A percentile compares a stretch with the other conserved stretches of the same genome.
Conservation (phyloP, 305 asterid genomes). For the Fraxinus paxiana region DNA sequence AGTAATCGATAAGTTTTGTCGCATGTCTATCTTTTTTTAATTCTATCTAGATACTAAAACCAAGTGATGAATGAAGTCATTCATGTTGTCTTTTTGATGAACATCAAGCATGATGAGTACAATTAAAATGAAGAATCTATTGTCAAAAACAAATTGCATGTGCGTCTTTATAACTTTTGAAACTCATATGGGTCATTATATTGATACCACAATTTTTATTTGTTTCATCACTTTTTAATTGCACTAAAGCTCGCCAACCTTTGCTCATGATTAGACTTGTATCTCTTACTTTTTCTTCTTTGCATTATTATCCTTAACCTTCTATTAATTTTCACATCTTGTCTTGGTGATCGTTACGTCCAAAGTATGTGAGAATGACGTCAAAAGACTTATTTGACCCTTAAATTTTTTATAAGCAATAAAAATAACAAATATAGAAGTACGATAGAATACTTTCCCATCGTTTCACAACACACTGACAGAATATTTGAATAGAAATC, state of each 20-base stretch:
- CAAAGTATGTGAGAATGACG: neutral
- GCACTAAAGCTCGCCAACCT: slow-evolving; percentile 5
- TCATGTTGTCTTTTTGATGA: neutral
- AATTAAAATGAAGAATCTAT: neutral
- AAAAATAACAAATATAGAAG: neutral
- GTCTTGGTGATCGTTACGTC: neutral
- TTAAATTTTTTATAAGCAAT: neutral
- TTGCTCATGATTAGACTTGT: neutral
- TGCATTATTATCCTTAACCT: neutral
- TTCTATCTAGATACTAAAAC: neutral
- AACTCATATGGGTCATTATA: neutral
- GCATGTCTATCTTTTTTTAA: neutral
- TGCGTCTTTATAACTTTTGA: neutral
- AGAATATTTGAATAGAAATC: neutral
- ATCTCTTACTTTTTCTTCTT: neutral
- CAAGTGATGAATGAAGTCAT: neutral
- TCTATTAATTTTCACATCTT: neutral
- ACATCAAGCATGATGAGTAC: neutral
- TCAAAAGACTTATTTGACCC: neutral
- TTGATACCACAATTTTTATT: neutral
- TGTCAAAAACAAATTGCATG: neutral
- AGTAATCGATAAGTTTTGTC: neutral
- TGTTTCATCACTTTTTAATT: neutral
- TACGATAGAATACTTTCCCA: neutral
- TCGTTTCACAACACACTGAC: neutral